phyloP scores from a whole-genome alignment of 768 basidiomycete genomes.

The Daedalea quercina region DNA sequence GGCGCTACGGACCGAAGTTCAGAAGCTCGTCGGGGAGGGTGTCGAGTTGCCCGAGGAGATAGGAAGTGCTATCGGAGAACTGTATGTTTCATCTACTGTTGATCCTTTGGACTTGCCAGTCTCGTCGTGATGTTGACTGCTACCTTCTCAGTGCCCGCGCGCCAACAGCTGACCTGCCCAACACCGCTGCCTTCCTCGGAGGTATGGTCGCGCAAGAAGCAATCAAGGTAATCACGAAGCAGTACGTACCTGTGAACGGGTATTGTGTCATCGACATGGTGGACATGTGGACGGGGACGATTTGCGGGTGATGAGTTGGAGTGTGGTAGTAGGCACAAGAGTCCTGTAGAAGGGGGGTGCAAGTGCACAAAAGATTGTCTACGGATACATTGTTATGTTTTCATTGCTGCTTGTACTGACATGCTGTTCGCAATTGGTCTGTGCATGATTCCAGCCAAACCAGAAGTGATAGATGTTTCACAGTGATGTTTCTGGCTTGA shows the following conservation, averaged over 20 bases:
- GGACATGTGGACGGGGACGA: constrained; percentile 65
- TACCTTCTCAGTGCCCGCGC: constrained; percentile 55
- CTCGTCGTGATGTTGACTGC: constrained; percentile 1
- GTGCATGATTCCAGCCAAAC: too few species aligned
- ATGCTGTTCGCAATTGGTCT: too few species aligned
- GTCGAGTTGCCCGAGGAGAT: constrained; percentile 47
- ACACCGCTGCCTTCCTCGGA: constrained; percentile 88
- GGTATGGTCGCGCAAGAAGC: constrained; percentile 94
- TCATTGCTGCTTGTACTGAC: too few species aligned
- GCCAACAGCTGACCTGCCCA: constrained; percentile 83
- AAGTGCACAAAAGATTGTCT: too few species aligned
- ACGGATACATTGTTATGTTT: too few species aligned
- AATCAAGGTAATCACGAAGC: constrained; percentile 95
- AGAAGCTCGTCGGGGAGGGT: constrained; percentile 41
- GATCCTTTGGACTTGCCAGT: not conserved
- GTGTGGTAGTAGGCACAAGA: too few species aligned
- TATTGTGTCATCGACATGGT: constrained; percentile 82
- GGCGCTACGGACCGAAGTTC: constrained; percentile 44
- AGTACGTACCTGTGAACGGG: constrained; percentile 88
- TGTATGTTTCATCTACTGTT: constrained; percentile 41
- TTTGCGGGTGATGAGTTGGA: constrained; percentile 19
- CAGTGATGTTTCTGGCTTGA: too few species aligned
- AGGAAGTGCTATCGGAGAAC: constrained; percentile 61
- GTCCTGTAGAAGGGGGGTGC: too few species aligned
- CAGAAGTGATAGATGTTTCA: too few species aligned